Evolutionary conservation across 768 basidiomycete genomes (phyloP), one percentile per base, ranked within the genome.

Genomic region (Suillus cothurnatus): DNA sequence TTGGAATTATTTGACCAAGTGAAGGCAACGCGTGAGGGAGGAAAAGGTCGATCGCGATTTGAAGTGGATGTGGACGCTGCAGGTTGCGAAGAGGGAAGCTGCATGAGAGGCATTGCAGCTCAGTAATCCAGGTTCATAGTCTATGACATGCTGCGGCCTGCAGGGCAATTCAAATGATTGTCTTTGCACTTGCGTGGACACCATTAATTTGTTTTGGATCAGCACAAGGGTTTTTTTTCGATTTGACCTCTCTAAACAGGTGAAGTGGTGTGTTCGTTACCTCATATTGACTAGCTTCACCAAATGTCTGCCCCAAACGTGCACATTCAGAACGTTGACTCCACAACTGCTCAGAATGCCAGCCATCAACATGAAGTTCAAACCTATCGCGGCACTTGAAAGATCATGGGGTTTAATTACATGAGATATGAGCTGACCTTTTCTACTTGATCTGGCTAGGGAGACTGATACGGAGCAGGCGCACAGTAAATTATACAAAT

Each of bases 401-500:
- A 49, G 23, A 23, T 23, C 21, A 23, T 2, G 2, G 11, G 23
- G n/a, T 23, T 14, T 49, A 45, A 45, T 11, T n/a, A n/a, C 43
- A 49, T 49, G 23, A 23, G 12, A 4, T 49, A 23, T 43, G 9
- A 9, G 9, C 43, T 45, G 9, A n/a, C 21, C 23, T 23, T 23
- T 23, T 23, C n/a, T 47, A 47, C 45, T 14, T 49, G n/a, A 6
- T 28, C 50, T 52, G 17, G 17, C 50, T 28, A 28, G 26, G 17
- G 19, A 49, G 50, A 28, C 2, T 8, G 28, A 52, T 52, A 28
- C 50, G 28, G 8, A 19, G 17, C 50, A 52, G 17, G 28, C 26
- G 26, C 43, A 14, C 21, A 9, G 14, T n/a, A 17, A 6, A 53
- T 78, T 74, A 92, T 52, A 89, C 89, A 65, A 92, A 75, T 23